These are phyloP conservation scores for Xylariales sp. DNA, from an alignment of 2,329 filamentous ascomycete species.

Conservation along the genomic window DNA sequence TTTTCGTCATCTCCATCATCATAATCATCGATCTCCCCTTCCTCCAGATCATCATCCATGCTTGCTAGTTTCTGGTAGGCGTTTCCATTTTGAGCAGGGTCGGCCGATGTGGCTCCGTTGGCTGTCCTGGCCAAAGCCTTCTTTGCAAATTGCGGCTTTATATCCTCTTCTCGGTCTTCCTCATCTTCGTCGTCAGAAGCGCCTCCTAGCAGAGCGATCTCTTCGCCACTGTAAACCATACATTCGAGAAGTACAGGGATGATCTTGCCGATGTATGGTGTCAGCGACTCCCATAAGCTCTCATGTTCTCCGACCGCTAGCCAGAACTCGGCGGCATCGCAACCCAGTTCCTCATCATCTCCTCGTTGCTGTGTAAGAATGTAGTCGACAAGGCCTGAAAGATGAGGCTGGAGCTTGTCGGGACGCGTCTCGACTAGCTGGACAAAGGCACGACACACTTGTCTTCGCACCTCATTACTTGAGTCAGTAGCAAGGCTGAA, in stretches of 20 bases:
- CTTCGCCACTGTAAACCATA: constrained; percentile 97
- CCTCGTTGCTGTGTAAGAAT: constrained; percentile 90
- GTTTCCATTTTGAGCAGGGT: constrained; percentile 64
- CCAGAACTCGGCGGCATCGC: constrained; percentile 98
- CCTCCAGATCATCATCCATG: constrained; percentile 82
- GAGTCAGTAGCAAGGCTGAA: constrained; percentile 83
- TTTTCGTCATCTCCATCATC: constrained; percentile 82
- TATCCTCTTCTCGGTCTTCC: constrained; percentile 89
- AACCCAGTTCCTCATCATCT: constrained; percentile 87
- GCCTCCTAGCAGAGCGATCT: constrained; percentile 84
- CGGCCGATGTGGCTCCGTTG: constrained; percentile 64
- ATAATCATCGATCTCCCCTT: constrained; percentile 85
- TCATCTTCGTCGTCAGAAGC: constrained; percentile 91
- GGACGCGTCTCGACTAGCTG: constrained; percentile 90
- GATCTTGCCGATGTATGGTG: constrained; percentile 83
- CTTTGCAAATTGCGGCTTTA: constrained; percentile 92
- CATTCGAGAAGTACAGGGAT: constrained; percentile 91
- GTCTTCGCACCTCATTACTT: constrained; percentile 84
- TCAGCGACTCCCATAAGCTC: constrained; percentile 78
- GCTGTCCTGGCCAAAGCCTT: constrained; percentile 68
- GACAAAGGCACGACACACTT: constrained; percentile 93
- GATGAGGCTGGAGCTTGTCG: constrained; percentile 89
- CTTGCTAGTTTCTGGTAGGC: constrained; percentile 65
- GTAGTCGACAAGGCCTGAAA: constrained; percentile 89
- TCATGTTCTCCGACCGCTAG: constrained; percentile 91